Evolutionary conservation across 345 rosid species (phyloP).

Genomic region (Boechera retrofracta): DNA sequence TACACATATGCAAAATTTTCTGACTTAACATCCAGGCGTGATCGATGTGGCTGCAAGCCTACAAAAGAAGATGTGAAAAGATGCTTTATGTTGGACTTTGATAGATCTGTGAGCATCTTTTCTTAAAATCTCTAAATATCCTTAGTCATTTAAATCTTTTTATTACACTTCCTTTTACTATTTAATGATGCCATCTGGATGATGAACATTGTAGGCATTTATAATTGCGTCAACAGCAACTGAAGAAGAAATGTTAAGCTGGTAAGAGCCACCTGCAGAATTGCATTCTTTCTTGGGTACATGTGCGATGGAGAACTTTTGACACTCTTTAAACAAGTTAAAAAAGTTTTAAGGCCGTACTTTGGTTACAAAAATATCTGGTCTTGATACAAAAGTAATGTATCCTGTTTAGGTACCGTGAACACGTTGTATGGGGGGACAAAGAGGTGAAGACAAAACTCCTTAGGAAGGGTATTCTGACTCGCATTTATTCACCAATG

Average conservation of each 20-base stretch:
- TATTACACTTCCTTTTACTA: not conserved
- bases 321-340: conserved; percentile 10
- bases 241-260: conserved; percentile 86
- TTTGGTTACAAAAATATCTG: not conserved
- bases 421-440: conserved; percentile 90
- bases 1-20: conserved; percentile 93
- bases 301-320: not conserved
- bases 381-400: conserved; percentile 3
- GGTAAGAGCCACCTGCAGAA: conserved; percentile 56
- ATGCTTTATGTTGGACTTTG: conserved; percentile 98
- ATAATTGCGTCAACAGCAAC: conserved; percentile 96
- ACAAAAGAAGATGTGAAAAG: conserved; percentile 96
- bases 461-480: conserved; percentile 78
- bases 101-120: conserved; percentile 76
- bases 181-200: conserved; percentile 9
- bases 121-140: conserved; percentile 1
- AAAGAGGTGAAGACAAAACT: conserved; percentile 78
- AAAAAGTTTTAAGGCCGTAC: not conserved
- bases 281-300: not conserved
- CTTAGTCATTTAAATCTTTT: not conserved
- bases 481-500: conserved; percentile 91
- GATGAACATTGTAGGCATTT: conserved; percentile 73
- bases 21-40: conserved; percentile 91
- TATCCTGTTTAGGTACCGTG: conserved; percentile 69
- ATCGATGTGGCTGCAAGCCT: conserved; percentile 97